Evolutionary conservation across 1,284 basidiomycete species (phyloP).

Genomic region (Sporisorium graminicola): DNA sequence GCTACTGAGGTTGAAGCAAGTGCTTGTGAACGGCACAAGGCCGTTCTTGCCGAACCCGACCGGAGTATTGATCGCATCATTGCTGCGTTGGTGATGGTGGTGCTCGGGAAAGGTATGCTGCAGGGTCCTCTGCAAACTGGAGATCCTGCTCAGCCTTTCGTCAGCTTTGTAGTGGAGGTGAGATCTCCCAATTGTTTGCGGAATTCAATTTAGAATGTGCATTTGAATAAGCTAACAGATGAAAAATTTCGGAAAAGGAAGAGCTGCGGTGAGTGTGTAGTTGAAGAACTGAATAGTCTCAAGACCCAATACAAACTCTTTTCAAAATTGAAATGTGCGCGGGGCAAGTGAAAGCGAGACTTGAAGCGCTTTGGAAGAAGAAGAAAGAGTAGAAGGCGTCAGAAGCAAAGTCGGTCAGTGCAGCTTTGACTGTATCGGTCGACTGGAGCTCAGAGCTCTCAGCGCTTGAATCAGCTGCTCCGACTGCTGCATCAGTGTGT

Average conservation of each 20-base stretch:
- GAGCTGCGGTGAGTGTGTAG: conserved; percentile 25
- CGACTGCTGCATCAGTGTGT: background rate
- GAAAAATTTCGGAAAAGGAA: background rate
- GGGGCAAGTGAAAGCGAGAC: conserved; percentile 1
- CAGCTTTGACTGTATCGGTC: conserved; percentile 11
- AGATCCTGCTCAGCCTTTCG: conserved; percentile 13
- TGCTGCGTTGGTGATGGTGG: conserved; percentile 12
- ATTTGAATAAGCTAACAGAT: conserved; percentile 19
- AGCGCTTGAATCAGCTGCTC: background rate
- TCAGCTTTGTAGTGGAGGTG: conserved; percentile 19
- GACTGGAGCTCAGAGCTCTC: conserved; percentile 3
- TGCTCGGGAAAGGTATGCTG: background rate
- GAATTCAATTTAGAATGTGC: too few species aligned
- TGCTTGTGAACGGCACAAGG: conserved; percentile 5
- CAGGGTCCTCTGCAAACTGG: conserved; percentile 12
- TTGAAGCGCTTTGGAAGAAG: conserved; percentile 13
- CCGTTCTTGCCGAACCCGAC: conserved; percentile 13
- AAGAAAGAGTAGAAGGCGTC: conserved; percentile 9
- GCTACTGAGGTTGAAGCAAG: conserved; percentile 11
- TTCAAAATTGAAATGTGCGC: conserved; percentile 1
- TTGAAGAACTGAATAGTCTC: background rate
- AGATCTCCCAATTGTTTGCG: conserved; percentile 20
- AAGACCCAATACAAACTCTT: background rate
- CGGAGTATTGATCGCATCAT: conserved; percentile 21
- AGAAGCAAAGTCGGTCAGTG: conserved; percentile 1